phyloP scores from a whole-genome alignment of 2,329 filamentous ascomycete genomes.

The Cercospora zeina region DNA sequence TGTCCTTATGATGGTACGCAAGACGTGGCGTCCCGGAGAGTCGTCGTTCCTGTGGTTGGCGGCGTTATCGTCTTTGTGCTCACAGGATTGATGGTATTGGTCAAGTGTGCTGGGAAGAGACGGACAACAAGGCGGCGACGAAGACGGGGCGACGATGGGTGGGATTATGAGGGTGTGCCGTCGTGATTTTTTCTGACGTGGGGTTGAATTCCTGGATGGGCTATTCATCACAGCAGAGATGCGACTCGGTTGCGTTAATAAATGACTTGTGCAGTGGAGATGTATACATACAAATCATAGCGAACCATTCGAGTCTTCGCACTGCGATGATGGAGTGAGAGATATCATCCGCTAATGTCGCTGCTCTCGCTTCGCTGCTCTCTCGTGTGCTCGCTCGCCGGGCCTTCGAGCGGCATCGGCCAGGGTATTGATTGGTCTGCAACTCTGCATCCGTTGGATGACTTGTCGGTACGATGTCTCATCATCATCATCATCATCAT shows the following conservation, averaged over 20 bases:
- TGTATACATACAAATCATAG: not conserved
- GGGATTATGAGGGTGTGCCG: slow-evolving; percentile 70
- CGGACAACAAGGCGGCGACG: slow-evolving; percentile 53
- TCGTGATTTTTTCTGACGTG: slow-evolving; percentile 25
- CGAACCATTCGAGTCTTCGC: not conserved
- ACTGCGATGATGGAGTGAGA: not conserved
- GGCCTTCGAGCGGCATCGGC: not conserved
- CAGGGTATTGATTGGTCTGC: not conserved
- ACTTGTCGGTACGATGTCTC: too few species aligned
- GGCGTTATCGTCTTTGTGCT: slow-evolving; percentile 63
- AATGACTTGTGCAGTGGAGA: not conserved
- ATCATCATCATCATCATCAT: too few species aligned
- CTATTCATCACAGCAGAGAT: not conserved
- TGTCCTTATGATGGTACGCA: slow-evolving; percentile 57
- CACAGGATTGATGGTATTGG: slow-evolving; percentile 61
- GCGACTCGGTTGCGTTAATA: not conserved
- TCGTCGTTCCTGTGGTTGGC: slow-evolving; percentile 63
- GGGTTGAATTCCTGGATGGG: not conserved
- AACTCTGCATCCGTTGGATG: not conserved
- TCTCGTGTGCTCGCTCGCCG: too few species aligned
- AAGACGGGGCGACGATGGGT: slow-evolving; percentile 51
- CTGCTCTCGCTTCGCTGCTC: too few species aligned
- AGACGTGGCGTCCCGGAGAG: slow-evolving; percentile 47
- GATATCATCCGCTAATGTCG: not conserved
- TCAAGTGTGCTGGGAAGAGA: slow-evolving; percentile 65